Base-by-base conservation (phyloP, 1,284 basidiomycete species). In the Marasmius sp. region DNA sequence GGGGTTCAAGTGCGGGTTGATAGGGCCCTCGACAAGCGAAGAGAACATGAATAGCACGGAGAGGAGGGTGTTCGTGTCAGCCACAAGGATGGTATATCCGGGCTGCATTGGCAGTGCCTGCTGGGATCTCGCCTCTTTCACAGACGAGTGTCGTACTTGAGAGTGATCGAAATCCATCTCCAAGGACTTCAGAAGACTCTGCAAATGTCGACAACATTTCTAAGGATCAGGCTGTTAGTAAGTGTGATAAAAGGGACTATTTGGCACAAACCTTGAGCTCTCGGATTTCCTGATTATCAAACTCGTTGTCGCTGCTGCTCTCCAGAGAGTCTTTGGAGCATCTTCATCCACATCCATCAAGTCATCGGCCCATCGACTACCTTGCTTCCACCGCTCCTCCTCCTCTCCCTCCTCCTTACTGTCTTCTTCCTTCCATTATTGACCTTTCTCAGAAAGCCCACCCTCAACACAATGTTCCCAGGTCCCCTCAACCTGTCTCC, bases 31-130 rank as follows among this genome's bases (percentile, higher is more conserved):
- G 62, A 98, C 82, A 61, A 98, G 81, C 12, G 88, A 83, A 2
- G 85, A 75, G 64, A 98, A 83, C 64, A 91, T 79, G 0, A 86
- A 75, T 6, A 97, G 79, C 0, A 92, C 92, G 0, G 92, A 92
- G 6, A 98, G 83, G 0, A 98, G 78, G 62, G 98, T 91, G 77
- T 98, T 98, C 55, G 96, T 98, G 76, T 98, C 96, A 68, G 97
- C 81, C 6, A 99, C 89, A 58, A 99, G 87, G 45, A 92, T 83
- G 1, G 94, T 95, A 74, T 96, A 97, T 0, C 96, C 95, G 0
- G 94, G 85, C 6, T 93, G 78, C 61, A 94, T 83, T 45, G 81
- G 78, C n/a, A 92, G 71, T 8, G 78, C 68, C 3, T 81, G 75
- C 9, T 75, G 75, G 6, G 76, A 68, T 20, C 70, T 68, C 43